Base-by-base conservation (phyloP, 768 basidiomycete genomes). In the Tubosaeta sp. region DNA sequence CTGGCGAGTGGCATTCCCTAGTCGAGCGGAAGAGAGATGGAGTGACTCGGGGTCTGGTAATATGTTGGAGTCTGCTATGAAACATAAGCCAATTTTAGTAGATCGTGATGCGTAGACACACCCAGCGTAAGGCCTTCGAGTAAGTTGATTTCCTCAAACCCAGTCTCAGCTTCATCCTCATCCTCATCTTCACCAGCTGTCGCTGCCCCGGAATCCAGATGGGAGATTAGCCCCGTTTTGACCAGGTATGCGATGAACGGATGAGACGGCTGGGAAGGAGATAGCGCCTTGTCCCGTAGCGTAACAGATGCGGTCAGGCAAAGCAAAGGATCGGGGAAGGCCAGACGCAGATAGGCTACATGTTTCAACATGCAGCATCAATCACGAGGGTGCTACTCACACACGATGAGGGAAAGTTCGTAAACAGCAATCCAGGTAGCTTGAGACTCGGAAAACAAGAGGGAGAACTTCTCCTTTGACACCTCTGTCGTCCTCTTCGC, bases 231-330 rank as follows among this genome's bases (percentile, higher is more conserved):
- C 32, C 52, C 60, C 5, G 51, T 52, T 46, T 34, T 52, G 39
- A 38, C 38, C 48, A 67, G 53, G 58, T 58, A 71, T 52, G 50
- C 54, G 17, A 65, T 56, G 26, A 81, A 59, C 1, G 69, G 62
- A 46, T 67, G 59, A 29, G 72, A 59, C 6, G 67, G 65, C 6
- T 77, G 68, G 3, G 76, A 78, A 12, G 76, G 59, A 13, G 76
- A 68, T 7, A 88, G 65, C 0, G 85, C 80, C 60, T 83, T 88
- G 22, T 95, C 91, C 45, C 93, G 81, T n/a, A 95, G 72, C 1
- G 93, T 97, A n/a, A 84, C 78, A 3, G 89, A 91, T 4, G 85
- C 77, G 1, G 93, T 97, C 27, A 97, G 69, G 61, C 87, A 92
- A 26, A 97, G 77, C 11, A 95, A 68, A 10, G 93, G 93, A 54